These are phyloP conservation scores for Saxophila tyrrhenica DNA, from an alignment of 495 filamentous ascomycete genomes.

Conservation along the genomic window DNA sequence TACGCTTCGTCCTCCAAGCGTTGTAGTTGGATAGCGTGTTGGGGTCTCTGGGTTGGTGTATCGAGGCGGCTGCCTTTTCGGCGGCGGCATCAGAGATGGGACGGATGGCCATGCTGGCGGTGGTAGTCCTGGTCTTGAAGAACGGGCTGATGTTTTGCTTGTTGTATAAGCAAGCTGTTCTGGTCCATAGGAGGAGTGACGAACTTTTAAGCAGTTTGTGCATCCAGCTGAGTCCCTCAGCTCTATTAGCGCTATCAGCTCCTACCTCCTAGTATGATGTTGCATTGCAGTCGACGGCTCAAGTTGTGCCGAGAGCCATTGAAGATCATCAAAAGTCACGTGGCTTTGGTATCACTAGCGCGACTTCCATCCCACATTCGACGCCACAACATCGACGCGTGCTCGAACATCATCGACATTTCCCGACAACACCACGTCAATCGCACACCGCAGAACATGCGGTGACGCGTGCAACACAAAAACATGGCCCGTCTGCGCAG, in stretches of 20 bases:
- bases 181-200: neutral
- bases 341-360: too few relatives aligned
- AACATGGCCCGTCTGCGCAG: slow-evolving; percentile 15
- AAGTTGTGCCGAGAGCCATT: too few relatives aligned
- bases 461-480: neutral
- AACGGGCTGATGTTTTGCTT: neutral
- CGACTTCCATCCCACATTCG: too few relatives aligned
- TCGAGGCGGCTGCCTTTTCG: slow-evolving; percentile 12
- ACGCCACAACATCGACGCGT: neutral
- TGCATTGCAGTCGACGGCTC: neutral
- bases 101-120: slow-evolving; percentile 11
- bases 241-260: too few relatives aligned
- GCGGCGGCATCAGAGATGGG: slow-evolving; percentile 12
- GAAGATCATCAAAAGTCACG: too few relatives aligned
- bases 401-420: neutral
- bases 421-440: neutral
- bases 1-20: slow-evolving; percentile 70
- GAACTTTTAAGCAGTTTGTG: neutral
- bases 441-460: neutral
- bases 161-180: neutral
- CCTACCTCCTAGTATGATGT: too few relatives aligned
- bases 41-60: slow-evolving; percentile 45
- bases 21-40: slow-evolving; percentile 89
- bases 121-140: neutral
- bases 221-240: neutral